A percentile compares a stretch with the other conserved stretches of the same genome.
Evolutionary conservation across 495 filamentous ascomycete genomes (phyloP).

Genomic region (Aspergillus taichungensis): DNA sequence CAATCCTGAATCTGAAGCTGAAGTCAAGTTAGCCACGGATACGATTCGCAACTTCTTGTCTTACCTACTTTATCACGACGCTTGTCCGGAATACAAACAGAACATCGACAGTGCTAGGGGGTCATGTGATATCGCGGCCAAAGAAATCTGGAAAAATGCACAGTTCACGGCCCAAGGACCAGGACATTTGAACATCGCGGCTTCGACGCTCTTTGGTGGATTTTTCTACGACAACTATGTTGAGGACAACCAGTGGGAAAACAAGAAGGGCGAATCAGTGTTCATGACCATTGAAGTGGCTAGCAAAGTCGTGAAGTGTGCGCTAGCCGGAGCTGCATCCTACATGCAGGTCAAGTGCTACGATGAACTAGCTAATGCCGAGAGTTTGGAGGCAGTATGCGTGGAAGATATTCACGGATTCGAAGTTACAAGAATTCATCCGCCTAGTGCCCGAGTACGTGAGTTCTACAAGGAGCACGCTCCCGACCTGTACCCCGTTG

Average conservation of each 20-base stretch:
- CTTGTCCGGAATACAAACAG: constrained; percentile 68
- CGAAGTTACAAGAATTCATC: constrained; percentile 44
- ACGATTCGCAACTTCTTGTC: constrained; percentile 82
- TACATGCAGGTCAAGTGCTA: constrained; percentile 28
- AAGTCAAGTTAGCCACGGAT: constrained; percentile 43
- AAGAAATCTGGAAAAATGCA: constrained; percentile 53
- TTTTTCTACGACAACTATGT: constrained; percentile 28
- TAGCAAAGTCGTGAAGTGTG: constrained; percentile 34
- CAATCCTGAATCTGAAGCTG: constrained; percentile 35
- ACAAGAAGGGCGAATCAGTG: constrained; percentile 9
- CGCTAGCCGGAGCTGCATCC: constrained; percentile 32
- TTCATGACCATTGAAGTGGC: constrained; percentile 32
- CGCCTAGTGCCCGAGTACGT: constrained; percentile 25
- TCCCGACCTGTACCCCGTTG: constrained; percentile 31
- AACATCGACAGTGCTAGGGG: constrained; percentile 56
- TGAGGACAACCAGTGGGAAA: constrained; percentile 17
- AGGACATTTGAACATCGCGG: constrained; percentile 65
- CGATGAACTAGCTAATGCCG: constrained; percentile 11
- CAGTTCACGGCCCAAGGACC: constrained; percentile 46
- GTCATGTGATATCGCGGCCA: constrained; percentile 58
- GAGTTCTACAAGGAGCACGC: constrained; percentile 36
- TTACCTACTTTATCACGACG: constrained; percentile 74
- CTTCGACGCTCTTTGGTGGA: constrained; percentile 51
- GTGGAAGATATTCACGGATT: constrained; percentile 44
- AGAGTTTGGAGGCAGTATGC: constrained; percentile 22